Evolutionary conservation across 805 yeast genomes (phyloP).

Genomic region (Kregervanrija delftensis): DNA sequence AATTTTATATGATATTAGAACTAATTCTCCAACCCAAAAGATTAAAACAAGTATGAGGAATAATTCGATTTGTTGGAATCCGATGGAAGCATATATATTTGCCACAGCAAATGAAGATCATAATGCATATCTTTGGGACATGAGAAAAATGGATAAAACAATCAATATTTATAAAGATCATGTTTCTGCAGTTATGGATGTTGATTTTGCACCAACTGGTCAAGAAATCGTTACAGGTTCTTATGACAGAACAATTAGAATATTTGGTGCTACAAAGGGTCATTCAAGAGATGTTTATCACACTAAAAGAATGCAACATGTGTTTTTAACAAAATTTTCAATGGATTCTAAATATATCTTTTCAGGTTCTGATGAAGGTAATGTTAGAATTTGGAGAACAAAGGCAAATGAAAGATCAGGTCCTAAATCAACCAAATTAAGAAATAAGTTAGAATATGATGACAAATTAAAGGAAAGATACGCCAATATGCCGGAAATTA

Average conservation of each 20-base stretch:
- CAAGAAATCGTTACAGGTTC: slow-evolving; percentile 93
- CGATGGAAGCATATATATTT: slow-evolving; percentile 93
- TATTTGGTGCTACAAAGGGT: slow-evolving; percentile 64
- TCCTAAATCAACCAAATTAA: slow-evolving; percentile 72
- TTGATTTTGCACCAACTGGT: slow-evolving; percentile 96
- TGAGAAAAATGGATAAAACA: slow-evolving; percentile 83
- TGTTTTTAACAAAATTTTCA: slow-evolving; percentile 74
- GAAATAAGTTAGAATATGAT: slow-evolving; percentile 83
- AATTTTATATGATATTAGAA: slow-evolving; percentile 83
- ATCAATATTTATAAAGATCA: slow-evolving; percentile 88
- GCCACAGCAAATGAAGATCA: slow-evolving; percentile 94
- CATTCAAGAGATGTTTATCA: slow-evolving; percentile 95
- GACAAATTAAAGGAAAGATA: slow-evolving; percentile 86
- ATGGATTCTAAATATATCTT: slow-evolving; percentile 85
- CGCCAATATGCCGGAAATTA: slow-evolving; percentile 94
- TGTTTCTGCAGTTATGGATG: slow-evolving; percentile 90
- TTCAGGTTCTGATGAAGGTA: slow-evolving; percentile 94
- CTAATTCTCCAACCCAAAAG: slow-evolving; percentile 88
- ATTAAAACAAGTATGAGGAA: slow-evolving; percentile 76
- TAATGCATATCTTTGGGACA: slow-evolving; percentile 90
- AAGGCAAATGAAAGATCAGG: slow-evolving; percentile 78
- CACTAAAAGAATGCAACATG: slow-evolving; percentile 96
- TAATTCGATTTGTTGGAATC: slow-evolving; percentile 90
- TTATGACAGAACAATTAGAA: slow-evolving; percentile 86
- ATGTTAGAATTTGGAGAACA: slow-evolving; percentile 89